Evolutionary conservation across 2,329 filamentous ascomycete species (phyloP).

Genomic region (Ophioceras dolichostomum): DNA sequence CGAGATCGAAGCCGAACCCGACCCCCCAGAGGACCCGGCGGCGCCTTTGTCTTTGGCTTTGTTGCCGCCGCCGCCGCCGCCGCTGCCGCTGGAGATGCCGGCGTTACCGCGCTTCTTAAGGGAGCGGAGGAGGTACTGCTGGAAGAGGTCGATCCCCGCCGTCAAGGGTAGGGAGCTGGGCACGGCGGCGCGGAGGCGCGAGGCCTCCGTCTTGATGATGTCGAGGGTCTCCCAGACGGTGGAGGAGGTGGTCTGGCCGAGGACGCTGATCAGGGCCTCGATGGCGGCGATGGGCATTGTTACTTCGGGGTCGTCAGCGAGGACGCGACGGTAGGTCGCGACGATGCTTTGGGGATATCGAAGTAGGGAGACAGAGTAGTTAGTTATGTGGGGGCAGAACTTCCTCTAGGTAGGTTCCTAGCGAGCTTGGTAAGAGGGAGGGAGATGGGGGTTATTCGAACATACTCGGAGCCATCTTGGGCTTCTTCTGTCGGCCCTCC

Average conservation of each 20-base stretch:
- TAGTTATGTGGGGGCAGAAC: too few species aligned
- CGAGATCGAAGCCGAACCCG: too few species aligned
- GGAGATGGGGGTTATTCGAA: too few species aligned
- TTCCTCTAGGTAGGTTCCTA: too few species aligned
- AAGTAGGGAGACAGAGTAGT: neutral
- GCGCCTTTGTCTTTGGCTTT: slow-evolving; percentile 10
- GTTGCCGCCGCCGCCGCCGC: slow-evolving; percentile 11
- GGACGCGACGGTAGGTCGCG: slow-evolving; percentile 38
- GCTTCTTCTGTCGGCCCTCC: too few species aligned
- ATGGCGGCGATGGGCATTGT: slow-evolving; percentile 78
- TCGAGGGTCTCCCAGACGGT: slow-evolving; percentile 93
- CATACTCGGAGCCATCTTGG: too few species aligned
- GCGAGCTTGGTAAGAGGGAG: too few species aligned
- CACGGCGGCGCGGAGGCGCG: slow-evolving; percentile 64
- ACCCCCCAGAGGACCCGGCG: slow-evolving; percentile 6
- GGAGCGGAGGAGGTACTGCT: slow-evolving; percentile 77
- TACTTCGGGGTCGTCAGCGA: slow-evolving; percentile 61
- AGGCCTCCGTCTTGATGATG: slow-evolving; percentile 65
- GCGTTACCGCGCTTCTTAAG: slow-evolving; percentile 36
- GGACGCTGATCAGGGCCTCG: slow-evolving; percentile 61
- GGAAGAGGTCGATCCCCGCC: slow-evolving; percentile 90
- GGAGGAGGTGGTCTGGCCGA: slow-evolving; percentile 65
- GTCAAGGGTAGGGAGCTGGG: slow-evolving; percentile 85
- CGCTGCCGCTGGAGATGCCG: neutral
- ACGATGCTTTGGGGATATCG: slow-evolving; percentile 33